These are phyloP conservation scores for Chytriomyces sp. DNA, from an alignment of 192 early-diverging fungal genomes.

Conservation along the genomic window DNA sequence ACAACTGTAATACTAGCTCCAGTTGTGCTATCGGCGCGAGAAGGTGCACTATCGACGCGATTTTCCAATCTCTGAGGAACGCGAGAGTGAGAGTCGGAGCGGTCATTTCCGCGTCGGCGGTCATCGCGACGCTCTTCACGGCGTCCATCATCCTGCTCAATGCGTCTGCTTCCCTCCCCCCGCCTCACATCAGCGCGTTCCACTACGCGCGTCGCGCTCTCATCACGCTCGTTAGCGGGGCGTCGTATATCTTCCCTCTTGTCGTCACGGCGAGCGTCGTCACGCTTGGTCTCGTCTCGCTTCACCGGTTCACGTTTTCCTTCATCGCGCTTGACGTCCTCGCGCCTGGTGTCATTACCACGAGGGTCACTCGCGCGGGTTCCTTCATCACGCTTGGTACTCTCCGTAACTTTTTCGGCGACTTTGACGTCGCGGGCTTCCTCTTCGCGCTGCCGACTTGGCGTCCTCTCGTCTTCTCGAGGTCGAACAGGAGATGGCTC, in stretches of 20 bases:
- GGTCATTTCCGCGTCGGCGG: too few relatives aligned
- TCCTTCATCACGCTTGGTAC: not conserved
- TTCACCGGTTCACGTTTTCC: not conserved
- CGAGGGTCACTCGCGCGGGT: not conserved
- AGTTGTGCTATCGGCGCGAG: too few relatives aligned
- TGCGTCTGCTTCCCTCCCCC: conserved; percentile 6
- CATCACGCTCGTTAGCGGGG: too few relatives aligned
- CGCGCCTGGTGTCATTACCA: not conserved
- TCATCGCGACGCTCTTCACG: not conserved
- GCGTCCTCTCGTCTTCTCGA: not conserved
- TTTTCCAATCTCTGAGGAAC: too few relatives aligned
- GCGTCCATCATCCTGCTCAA: conserved; percentile 1
- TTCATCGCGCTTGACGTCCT: conserved; percentile 11
- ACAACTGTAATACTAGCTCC: not conserved
- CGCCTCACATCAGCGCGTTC: conserved; percentile 21
- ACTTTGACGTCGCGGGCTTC: conserved; percentile 1
- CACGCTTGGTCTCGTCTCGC: conserved; percentile 20
- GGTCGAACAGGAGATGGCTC: not conserved
- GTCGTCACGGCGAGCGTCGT: conserved; percentile 5
- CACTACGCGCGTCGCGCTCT: conserved; percentile 10
- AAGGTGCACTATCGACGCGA: too few relatives aligned
- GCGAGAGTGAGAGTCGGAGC: too few relatives aligned
- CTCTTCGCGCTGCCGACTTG: not conserved
- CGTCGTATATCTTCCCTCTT: conserved; percentile 23
- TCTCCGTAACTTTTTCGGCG: not conserved